Evolutionary conservation across 148 eudicot species (phyloP).

Genomic region (Heliosperma pusillum): DNA sequence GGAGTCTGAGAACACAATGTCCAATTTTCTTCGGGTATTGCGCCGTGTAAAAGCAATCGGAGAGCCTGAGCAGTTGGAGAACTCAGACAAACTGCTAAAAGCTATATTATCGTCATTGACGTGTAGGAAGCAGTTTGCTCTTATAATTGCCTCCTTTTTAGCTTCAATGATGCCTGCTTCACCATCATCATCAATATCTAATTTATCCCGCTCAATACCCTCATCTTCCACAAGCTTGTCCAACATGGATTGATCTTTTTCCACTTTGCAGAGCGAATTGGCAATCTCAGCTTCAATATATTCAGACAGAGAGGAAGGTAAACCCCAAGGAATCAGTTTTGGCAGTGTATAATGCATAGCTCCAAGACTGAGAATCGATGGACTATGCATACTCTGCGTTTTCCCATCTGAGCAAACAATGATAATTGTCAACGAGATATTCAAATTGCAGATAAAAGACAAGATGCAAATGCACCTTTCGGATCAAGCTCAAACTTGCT

Average conservation of each 20-base stretch:
- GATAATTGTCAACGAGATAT: constrained; percentile 7
- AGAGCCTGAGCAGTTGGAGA: constrained; percentile 51
- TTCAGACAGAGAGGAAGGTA: constrained; percentile 66
- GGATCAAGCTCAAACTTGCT: background rate
- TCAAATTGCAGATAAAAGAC: background rate
- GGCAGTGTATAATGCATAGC: constrained; percentile 66
- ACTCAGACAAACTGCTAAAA: constrained; percentile 33
- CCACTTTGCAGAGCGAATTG: constrained; percentile 41
- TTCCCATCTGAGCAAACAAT: constrained; percentile 40
- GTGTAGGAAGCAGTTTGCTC: constrained; percentile 35
- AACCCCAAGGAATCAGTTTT: constrained; percentile 59
- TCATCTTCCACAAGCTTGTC: constrained; percentile 45
- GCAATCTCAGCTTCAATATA: constrained; percentile 68
- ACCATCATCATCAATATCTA: constrained; percentile 24
- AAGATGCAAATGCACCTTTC: background rate
- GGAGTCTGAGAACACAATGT: constrained; percentile 63
- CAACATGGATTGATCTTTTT: constrained; percentile 37
- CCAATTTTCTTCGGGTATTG: constrained; percentile 48
- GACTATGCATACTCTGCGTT: constrained; percentile 34
- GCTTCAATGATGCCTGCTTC: constrained; percentile 44
- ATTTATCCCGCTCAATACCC: constrained; percentile 18
- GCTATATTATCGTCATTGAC: constrained; percentile 39
- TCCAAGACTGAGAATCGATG: constrained; percentile 54
- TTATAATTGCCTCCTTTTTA: constrained; percentile 75
- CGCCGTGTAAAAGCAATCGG: constrained; percentile 57